A percentile compares a stretch with the other conserved stretches of the same genome.
Conservation (phyloP, 306 rosid genomes). For the Pyrus pyrifolia region DNA sequence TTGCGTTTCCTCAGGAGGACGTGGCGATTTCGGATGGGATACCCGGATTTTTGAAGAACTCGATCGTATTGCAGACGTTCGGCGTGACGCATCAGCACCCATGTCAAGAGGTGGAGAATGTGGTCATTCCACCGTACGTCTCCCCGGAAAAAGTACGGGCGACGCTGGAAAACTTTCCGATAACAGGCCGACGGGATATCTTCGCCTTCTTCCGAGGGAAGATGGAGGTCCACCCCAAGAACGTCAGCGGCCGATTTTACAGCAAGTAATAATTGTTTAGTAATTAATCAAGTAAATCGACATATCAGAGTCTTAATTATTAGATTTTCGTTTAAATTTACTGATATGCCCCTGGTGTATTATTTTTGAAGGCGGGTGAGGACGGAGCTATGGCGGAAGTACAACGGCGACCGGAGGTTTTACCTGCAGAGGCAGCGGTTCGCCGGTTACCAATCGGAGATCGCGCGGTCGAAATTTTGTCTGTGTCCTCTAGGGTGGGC, state of each 20-base stretch:
- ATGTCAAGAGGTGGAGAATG: slow-evolving; percentile 82
- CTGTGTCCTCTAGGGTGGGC: slow-evolving; percentile 96
- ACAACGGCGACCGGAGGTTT: slow-evolving; percentile 60
- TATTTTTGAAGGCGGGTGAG: slow-evolving; percentile 50
- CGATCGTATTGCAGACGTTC: slow-evolving; percentile 80
- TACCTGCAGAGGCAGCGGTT: slow-evolving; percentile 62
- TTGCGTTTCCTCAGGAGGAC: slow-evolving; percentile 47
- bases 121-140: slow-evolving; percentile 78
- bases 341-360: slow-evolving; percentile 1
- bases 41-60: slow-evolving; percentile 59
- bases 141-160: slow-evolving; percentile 44
- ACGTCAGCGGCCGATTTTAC: slow-evolving; percentile 86
- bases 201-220: slow-evolving; percentile 90
- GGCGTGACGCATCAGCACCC: slow-evolving; percentile 69
- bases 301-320: slow-evolving; percentile 12
- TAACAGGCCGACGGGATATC: slow-evolving; percentile 53
- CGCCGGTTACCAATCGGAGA: slow-evolving; percentile 84
- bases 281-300: background rate
- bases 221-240: slow-evolving; percentile 94
- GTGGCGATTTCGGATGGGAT: slow-evolving; percentile 76
- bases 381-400: slow-evolving; percentile 70
- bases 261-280: slow-evolving; percentile 58
- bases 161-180: slow-evolving; percentile 40
- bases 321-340: background rate
- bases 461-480: slow-evolving; percentile 72